These are phyloP conservation scores for Monosporascus sp. DNA, from an alignment of 2,329 filamentous ascomycete species.

Conservation along the genomic window DNA sequence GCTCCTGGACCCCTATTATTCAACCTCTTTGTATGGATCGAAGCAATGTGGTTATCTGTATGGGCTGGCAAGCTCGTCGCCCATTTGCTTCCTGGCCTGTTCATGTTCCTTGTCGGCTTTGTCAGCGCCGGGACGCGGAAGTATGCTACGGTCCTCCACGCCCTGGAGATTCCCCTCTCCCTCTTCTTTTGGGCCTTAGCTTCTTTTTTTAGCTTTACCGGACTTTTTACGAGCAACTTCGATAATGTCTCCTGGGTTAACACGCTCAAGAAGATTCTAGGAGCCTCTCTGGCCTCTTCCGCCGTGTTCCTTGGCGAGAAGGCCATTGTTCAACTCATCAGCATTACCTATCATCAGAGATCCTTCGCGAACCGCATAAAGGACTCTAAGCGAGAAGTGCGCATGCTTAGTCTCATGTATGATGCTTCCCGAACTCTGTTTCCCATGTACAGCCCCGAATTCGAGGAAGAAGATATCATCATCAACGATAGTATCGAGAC, in stretches of 20 bases:
- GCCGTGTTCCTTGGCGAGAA: slow-evolving; percentile 73
- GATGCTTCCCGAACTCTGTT: slow-evolving; percentile 86
- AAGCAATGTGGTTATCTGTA: slow-evolving; percentile 61
- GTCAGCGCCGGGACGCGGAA: slow-evolving; percentile 66
- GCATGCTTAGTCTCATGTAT: slow-evolving; percentile 77
- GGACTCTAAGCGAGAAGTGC: slow-evolving; percentile 81
- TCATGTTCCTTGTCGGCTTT: slow-evolving; percentile 66
- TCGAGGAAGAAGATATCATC: slow-evolving; percentile 83
- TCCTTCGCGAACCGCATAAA: slow-evolving; percentile 81
- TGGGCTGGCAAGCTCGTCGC: slow-evolving; percentile 64
- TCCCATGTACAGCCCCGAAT: slow-evolving; percentile 87
- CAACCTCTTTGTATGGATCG: slow-evolving; percentile 63
- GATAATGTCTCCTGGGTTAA: slow-evolving; percentile 45
- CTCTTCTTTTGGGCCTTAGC: slow-evolving; percentile 65
- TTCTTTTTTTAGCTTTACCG: slow-evolving; percentile 57
- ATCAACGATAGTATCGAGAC: slow-evolving; percentile 82
- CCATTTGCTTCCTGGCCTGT: slow-evolving; percentile 53
- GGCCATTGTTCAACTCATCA: slow-evolving; percentile 74
- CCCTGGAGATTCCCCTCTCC: slow-evolving; percentile 61
- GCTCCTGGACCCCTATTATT: slow-evolving; percentile 46
- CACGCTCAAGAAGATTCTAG: slow-evolving; percentile 60
- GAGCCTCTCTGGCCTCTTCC: slow-evolving; percentile 61
- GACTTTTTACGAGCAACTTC: slow-evolving; percentile 37
- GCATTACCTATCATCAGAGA: slow-evolving; percentile 78
- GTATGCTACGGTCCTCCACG: slow-evolving; percentile 60